phyloP scores from a whole-genome alignment of 139 green algal genomes.

The Pseudopediastrum boryanum region DNA sequence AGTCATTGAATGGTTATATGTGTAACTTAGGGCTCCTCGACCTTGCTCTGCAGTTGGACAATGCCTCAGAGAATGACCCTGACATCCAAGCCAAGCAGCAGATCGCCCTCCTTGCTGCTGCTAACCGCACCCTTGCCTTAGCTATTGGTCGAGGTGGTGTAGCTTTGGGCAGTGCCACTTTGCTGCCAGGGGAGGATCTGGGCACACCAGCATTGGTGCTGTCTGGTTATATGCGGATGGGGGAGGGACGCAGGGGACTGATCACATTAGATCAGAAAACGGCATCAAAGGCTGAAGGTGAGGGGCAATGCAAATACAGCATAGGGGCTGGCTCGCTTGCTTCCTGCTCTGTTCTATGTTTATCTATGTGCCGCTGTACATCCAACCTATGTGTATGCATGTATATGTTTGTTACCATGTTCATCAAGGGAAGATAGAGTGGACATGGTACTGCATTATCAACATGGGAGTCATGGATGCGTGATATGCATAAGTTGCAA shows the following conservation, averaged over 20 bases:
- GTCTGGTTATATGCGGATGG: slow-evolving; percentile 55
- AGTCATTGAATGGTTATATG: too few relatives aligned
- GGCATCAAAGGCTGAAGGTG: too few relatives aligned
- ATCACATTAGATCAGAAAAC: slow-evolving; percentile 79
- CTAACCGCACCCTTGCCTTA: slow-evolving; percentile 80
- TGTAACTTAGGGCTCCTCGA: background rate
- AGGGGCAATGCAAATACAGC: too few relatives aligned
- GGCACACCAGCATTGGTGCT: slow-evolving; percentile 76
- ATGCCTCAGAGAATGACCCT: slow-evolving; percentile 52
- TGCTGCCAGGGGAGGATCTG: slow-evolving; percentile 78
- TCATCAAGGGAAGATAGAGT: too few relatives aligned
- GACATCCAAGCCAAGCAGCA: slow-evolving; percentile 54
- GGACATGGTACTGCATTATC: too few relatives aligned
- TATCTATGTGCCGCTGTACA: too few relatives aligned
- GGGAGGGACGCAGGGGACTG: slow-evolving; percentile 5
- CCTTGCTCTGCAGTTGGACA: background rate
- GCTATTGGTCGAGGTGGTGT: slow-evolving; percentile 83
- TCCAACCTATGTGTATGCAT: too few relatives aligned
- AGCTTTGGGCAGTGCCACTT: slow-evolving; percentile 63
- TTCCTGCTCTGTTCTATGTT: too few relatives aligned
- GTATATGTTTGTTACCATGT: too few relatives aligned
- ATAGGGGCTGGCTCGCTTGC: too few relatives aligned
- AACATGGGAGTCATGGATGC: too few relatives aligned
- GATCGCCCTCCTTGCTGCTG: slow-evolving; percentile 61
- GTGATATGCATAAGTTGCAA: too few relatives aligned